Conservation (phyloP, 2,329 filamentous ascomycete species). For the Neurospora sp. region DNA sequence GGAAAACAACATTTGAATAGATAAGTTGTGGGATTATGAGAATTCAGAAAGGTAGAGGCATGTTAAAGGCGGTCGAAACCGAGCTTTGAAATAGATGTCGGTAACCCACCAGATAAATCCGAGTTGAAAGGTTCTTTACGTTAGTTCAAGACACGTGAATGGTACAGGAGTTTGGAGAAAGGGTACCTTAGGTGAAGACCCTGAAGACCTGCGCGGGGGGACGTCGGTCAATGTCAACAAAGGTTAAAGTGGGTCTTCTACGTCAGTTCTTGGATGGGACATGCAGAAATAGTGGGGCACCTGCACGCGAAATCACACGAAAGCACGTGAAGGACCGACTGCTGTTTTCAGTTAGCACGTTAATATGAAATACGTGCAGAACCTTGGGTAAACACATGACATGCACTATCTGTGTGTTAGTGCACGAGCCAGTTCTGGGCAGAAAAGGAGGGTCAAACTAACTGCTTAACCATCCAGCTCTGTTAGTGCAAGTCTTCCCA, state of each 20-base stretch:
- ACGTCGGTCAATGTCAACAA: neutral
- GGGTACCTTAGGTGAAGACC: neutral
- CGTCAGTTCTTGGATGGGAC: neutral
- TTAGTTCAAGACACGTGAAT: neutral
- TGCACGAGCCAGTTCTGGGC: neutral
- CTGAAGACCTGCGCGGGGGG: neutral
- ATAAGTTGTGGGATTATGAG: neutral
- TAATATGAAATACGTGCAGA: neutral
- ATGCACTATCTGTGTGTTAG: neutral
- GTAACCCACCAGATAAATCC: neutral
- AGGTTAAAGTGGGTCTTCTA: neutral
- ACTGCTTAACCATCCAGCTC: neutral
- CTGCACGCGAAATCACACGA: neutral
- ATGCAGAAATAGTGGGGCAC: neutral
- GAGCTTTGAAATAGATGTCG: neutral
- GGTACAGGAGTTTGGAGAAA: neutral
- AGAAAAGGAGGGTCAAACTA: neutral
- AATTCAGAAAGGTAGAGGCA: no score
- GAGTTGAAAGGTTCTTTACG: neutral
- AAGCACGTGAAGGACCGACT: neutral
- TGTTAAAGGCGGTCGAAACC: no score
- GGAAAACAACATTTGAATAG: neutral
- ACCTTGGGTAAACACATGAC: neutral
- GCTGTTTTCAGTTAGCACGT: neutral
- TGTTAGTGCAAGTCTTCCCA: neutral